These are phyloP conservation scores for Jatropha podagrica DNA, from an alignment of 441 rosid species.

Conservation along the genomic window DNA sequence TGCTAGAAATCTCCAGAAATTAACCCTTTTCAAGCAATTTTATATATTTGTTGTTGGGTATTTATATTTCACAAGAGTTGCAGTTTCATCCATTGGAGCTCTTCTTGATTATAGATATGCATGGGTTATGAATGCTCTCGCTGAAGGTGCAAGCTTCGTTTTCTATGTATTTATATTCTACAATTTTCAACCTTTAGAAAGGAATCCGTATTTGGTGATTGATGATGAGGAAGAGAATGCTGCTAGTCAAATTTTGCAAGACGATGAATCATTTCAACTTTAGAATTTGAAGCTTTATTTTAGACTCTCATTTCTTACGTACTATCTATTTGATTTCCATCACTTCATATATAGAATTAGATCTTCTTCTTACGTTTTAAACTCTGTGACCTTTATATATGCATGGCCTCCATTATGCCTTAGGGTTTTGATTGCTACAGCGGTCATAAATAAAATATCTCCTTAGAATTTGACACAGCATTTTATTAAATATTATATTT, in stretches of 20 bases:
- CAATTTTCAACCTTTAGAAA: constrained; percentile 53
- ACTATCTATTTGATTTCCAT: too few species aligned
- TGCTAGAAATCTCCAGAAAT: constrained; percentile 46
- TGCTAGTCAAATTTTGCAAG: constrained; percentile 40
- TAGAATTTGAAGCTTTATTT: neutral
- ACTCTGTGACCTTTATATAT: too few species aligned
- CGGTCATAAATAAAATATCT: too few species aligned
- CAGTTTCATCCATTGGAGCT: constrained; percentile 40
- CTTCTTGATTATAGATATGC: constrained; percentile 40
- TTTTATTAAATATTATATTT: too few species aligned
- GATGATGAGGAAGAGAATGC: constrained; percentile 44
- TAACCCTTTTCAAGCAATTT: constrained; percentile 59
- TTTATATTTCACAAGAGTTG: constrained; percentile 51
- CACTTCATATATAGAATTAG: too few species aligned
- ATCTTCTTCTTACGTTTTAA: too few species aligned
- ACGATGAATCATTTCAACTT: constrained; percentile 43
- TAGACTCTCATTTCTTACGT: too few species aligned
- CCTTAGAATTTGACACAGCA: too few species aligned
- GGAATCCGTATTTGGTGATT: constrained; percentile 51
- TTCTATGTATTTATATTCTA: constrained; percentile 49
- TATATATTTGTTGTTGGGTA: constrained; percentile 48
- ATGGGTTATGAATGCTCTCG: constrained; percentile 40
- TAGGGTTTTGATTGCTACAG: too few species aligned
- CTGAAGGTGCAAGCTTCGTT: constrained; percentile 49
- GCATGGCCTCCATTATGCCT: too few species aligned